Conservation (phyloP, 768 basidiomycete genomes). For the Boletus barrowsii region DNA sequence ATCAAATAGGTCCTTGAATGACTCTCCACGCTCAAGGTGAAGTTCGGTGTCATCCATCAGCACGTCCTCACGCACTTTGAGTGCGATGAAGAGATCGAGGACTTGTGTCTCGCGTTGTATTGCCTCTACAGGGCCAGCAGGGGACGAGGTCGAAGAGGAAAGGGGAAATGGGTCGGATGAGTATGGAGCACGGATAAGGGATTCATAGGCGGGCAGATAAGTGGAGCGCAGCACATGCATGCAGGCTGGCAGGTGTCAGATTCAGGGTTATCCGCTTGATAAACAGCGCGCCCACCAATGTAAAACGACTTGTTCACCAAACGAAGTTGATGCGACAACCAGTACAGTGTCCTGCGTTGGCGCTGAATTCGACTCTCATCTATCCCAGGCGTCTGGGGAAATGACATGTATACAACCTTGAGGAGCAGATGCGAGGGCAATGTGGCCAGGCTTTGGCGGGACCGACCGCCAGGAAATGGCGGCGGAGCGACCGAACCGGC, state of each 20-base stretch:
- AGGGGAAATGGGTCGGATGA: conserved; percentile 77
- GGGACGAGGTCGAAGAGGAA: conserved; percentile 27
- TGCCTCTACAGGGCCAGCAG: conserved; percentile 35
- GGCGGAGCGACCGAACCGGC: conserved; percentile 28
- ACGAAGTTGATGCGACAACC: conserved; percentile 62
- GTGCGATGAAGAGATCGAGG: conserved; percentile 75
- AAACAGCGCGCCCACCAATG: conserved; percentile 40
- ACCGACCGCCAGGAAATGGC: conserved; percentile 30
- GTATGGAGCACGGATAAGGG: conserved; percentile 64
- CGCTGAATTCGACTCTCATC: conserved; percentile 41
- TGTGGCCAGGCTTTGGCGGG: conserved; percentile 25
- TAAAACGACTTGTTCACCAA: conserved; percentile 67
- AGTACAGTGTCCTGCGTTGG: conserved; percentile 67
- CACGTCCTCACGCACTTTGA: conserved; percentile 79
- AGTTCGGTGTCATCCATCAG: conserved; percentile 71
- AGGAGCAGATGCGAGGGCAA: conserved; percentile 66
- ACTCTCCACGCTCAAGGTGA: conserved; percentile 72
- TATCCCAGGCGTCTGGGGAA: conserved; percentile 48
- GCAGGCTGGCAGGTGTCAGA: conserved; percentile 44
- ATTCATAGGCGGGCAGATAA: conserved; percentile 64
- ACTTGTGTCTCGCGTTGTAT: conserved; percentile 71
- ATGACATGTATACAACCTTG: conserved; percentile 63
- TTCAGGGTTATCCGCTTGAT: neutral
- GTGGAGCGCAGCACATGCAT: conserved; percentile 80
- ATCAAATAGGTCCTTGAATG: conserved; percentile 78